Evolutionary conservation across 192 early-diverging fungal genomes (phyloP).

Genomic region (Helicostylum pulchrum): DNA sequence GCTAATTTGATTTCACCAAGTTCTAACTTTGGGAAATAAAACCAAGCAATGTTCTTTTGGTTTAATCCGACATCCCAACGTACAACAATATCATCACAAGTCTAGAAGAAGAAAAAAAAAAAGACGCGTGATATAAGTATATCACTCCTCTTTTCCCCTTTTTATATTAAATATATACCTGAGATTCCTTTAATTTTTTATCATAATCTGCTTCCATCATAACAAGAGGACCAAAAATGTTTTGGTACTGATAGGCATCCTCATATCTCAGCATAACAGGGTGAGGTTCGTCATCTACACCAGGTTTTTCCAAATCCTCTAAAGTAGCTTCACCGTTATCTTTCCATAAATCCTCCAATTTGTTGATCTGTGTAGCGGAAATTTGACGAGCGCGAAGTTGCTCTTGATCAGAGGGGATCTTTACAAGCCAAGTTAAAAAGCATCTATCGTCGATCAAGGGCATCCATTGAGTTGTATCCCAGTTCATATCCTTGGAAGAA

Average conservation of each 20-base stretch:
- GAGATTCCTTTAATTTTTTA: conserved; percentile 50
- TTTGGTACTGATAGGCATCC: conserved; percentile 97
- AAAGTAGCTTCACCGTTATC: conserved; percentile 66
- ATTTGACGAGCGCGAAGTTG: conserved; percentile 81
- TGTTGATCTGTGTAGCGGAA: conserved; percentile 76
- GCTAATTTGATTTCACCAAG: conserved; percentile 85
- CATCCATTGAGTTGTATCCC: conserved; percentile 96
- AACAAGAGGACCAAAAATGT: conserved; percentile 91
- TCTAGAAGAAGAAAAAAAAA: conserved; percentile 43
- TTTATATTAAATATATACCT: conserved; percentile 29
- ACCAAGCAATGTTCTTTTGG: conserved; percentile 88
- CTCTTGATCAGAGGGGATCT: conserved; percentile 82
- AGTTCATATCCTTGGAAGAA: conserved; percentile 88
- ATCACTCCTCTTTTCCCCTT: not conserved
- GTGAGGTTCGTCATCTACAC: conserved; percentile 81
- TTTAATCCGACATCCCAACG: conserved; percentile 98
- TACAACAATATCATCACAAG: conserved; percentile 90
- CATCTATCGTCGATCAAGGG: conserved; percentile 94
- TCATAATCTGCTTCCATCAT: conserved; percentile 75
- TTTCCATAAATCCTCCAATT: conserved; percentile 90
- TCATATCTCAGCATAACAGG: conserved; percentile 86
- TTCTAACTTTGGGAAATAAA: conserved; percentile 90
- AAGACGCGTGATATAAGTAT: not conserved
- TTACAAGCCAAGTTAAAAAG: conserved; percentile 94
- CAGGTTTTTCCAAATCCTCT: conserved; percentile 79